A percentile compares a stretch with the other conserved stretches of the same genome.
Evolutionary conservation across 139 green algal genomes (phyloP).

Genomic region (Trebouxia sp.): DNA sequence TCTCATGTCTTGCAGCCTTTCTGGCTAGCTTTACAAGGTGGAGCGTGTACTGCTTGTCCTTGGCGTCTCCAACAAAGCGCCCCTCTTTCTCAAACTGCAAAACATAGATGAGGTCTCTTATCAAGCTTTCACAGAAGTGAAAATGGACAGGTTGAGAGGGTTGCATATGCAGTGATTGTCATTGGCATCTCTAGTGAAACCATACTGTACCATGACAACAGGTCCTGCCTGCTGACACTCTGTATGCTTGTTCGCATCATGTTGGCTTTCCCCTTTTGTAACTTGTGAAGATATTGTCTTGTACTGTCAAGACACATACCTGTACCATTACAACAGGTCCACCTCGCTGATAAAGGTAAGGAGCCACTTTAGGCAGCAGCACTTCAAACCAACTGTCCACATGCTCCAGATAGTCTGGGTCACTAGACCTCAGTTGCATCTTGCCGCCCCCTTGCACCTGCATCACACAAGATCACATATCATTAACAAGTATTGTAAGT

Average conservation of each 20-base stretch:
- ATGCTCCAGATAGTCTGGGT: slow-evolving; percentile 47
- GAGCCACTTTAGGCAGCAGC: slow-evolving; percentile 45
- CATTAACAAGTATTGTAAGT: not conserved
- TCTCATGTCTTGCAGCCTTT: slow-evolving; percentile 37
- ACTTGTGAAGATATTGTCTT: too few species aligned
- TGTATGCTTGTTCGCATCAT: too few species aligned
- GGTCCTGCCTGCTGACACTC: not conserved
- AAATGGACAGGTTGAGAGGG: too few species aligned
- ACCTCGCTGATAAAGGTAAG: slow-evolving; percentile 39
- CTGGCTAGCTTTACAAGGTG: slow-evolving; percentile 39
- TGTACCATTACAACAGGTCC: slow-evolving; percentile 68
- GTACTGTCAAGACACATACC: too few species aligned
- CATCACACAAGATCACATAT: not conserved
- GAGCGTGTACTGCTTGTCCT: slow-evolving; percentile 45
- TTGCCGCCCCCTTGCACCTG: slow-evolving; percentile 42
- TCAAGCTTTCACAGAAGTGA: not conserved
- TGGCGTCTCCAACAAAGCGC: slow-evolving; percentile 49
- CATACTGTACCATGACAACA: slow-evolving; percentile 3
- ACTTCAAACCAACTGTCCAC: slow-evolving; percentile 56
- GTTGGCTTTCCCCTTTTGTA: too few species aligned
- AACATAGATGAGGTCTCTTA: too few species aligned
- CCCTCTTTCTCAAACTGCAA: slow-evolving; percentile 71
- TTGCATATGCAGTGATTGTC: too few species aligned
- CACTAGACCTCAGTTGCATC: slow-evolving; percentile 49
- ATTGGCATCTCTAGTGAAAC: too few species aligned